phyloP scores from a whole-genome alignment of 2,329 filamentous ascomycete species.

The Escovopsis sp. region DNA sequence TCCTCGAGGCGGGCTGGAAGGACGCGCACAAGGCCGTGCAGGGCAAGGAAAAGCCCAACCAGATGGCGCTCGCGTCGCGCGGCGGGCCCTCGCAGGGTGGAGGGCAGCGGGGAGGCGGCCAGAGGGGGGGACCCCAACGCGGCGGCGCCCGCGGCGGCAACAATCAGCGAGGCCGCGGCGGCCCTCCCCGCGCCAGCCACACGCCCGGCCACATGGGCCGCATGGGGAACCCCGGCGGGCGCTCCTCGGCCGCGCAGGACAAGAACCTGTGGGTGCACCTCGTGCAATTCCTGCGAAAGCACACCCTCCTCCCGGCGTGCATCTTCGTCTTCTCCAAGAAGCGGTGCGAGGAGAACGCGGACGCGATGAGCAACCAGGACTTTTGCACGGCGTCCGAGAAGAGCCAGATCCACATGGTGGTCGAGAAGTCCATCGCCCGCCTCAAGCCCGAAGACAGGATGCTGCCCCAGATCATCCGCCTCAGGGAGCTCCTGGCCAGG shows the following conservation, averaged over 20 bases:
- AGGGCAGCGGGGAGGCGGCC: conserved; percentile 25
- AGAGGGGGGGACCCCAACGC: conserved; percentile 28
- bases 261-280: conserved; percentile 95
- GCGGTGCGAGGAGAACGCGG: conserved; percentile 90
- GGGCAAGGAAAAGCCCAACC: conserved; percentile 58
- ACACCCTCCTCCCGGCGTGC: conserved; percentile 75
- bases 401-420: conserved; percentile 93
- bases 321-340: conserved; percentile 99
- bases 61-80: conserved; percentile 20
- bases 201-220: conserved; percentile 76
- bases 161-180: conserved; percentile 37
- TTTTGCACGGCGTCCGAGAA: conserved; percentile 90
- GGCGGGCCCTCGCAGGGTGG: conserved; percentile 22
- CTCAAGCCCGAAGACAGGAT: conserved; percentile 79
- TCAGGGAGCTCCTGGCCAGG: conserved; percentile 70
- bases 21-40: conserved; percentile 72
- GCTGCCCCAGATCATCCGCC: conserved; percentile 80
- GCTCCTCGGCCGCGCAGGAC: conserved; percentile 83
- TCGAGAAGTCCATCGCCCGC: conserved; percentile 85
- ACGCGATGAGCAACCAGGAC: conserved; percentile 87
- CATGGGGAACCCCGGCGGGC: conserved; percentile 68
- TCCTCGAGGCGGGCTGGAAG: conserved; percentile 88
- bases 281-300: conserved; percentile 78
- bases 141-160: conserved; percentile 33
- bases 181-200: conserved; percentile 43